Conservation (phyloP, 140 eudicot species). For the Ambrosia hybrid region DNA sequence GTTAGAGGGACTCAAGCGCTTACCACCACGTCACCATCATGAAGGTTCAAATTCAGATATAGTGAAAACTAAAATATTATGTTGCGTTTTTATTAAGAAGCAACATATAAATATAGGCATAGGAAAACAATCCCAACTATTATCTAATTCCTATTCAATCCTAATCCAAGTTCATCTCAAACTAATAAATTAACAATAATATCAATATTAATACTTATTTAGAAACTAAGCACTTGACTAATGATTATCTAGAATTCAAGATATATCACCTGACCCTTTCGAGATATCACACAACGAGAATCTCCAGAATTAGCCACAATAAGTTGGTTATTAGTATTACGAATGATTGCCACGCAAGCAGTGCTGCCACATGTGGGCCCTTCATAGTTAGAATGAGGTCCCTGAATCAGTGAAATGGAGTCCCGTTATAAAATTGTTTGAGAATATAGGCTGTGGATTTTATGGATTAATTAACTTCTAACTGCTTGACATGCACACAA, state of each 20-base stretch:
- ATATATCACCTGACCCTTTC: constrained; percentile 72
- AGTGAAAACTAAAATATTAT: neutral
- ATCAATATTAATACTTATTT: neutral
- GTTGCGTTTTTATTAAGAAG: neutral
- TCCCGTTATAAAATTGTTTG: constrained; percentile 3
- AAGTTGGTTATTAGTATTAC: constrained; percentile 57
- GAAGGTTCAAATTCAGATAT: too few relatives aligned
- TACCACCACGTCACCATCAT: too few relatives aligned
- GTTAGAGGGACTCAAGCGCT: too few relatives aligned
- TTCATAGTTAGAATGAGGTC: constrained; percentile 62
- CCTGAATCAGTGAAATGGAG: constrained; percentile 44
- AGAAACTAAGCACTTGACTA: neutral
- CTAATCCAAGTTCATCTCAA: constrained; percentile 4
- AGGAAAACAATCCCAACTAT: neutral
- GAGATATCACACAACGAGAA: constrained; percentile 93
- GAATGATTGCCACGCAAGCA: constrained; percentile 88
- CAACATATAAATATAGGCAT: neutral
- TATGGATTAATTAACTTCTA: neutral
- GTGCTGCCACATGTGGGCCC: constrained; percentile 94
- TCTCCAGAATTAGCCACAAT: constrained; percentile 98
- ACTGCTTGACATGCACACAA: constrained; percentile 7
- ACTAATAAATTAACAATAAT: neutral
- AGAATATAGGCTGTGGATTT: constrained; percentile 16
- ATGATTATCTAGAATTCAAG: constrained; percentile 1
- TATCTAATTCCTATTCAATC: neutral